Conservation (phyloP, 2,329 filamentous ascomycete genomes). For the Diplodia mutila region DNA sequence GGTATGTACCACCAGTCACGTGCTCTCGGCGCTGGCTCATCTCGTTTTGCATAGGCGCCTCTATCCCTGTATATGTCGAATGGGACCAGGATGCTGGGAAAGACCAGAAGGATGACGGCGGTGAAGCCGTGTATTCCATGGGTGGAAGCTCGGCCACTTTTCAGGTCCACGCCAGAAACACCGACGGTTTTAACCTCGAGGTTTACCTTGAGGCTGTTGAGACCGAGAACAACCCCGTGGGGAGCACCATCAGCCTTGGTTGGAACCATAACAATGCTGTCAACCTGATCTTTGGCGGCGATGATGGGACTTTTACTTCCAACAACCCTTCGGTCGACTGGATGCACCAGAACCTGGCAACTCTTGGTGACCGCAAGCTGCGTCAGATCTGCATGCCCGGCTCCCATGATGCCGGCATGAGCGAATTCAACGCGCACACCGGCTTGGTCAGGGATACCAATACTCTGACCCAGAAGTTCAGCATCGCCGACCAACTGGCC, state of each 20-base stretch:
- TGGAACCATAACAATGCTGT: conserved; percentile 42
- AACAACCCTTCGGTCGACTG: conserved; percentile 43
- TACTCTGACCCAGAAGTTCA: conserved; percentile 52
- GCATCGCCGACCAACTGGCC: conserved; percentile 51
- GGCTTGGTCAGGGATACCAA: conserved; percentile 47
- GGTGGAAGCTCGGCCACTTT: conserved; percentile 37
- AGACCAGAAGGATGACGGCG: conserved; percentile 38
- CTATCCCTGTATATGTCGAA: conserved; percentile 39
- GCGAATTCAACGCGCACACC: conserved; percentile 44
- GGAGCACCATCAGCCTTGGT: conserved; percentile 39
- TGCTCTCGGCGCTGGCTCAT: neutral
- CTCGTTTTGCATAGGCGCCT: conserved; percentile 30
- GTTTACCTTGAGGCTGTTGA: conserved; percentile 37
- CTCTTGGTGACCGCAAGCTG: conserved; percentile 46
- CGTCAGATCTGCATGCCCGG: conserved; percentile 55
- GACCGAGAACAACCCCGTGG: conserved; percentile 40
- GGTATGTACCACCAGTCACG: conserved; percentile 28
- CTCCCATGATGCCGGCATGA: conserved; percentile 57
- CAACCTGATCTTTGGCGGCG: conserved; percentile 44
- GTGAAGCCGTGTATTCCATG: conserved; percentile 42
- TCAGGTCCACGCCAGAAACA: conserved; percentile 37
- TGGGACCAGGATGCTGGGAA: conserved; percentile 35
- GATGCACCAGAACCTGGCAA: conserved; percentile 47
- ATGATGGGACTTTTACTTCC: conserved; percentile 42
- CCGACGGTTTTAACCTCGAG: conserved; percentile 32